A percentile compares a stretch with the other conserved stretches of the same genome.
phyloP scores from a whole-genome alignment of 305 asterid species.

The Fraxinus greggii region DNA sequence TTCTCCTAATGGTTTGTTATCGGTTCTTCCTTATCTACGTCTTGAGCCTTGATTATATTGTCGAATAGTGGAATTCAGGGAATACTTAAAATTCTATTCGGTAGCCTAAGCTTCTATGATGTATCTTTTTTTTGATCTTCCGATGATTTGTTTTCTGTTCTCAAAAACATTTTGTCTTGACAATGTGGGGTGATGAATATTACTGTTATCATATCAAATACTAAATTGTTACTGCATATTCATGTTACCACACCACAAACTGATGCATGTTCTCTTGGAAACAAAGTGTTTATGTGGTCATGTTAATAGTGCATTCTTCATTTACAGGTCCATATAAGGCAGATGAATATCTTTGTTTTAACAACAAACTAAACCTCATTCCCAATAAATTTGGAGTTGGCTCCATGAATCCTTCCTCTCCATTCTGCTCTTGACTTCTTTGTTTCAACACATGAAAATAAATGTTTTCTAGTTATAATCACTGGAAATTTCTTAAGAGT shows the following conservation, averaged over 20 bases:
- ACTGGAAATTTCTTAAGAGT: not conserved
- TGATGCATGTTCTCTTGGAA: slow-evolving; percentile 7
- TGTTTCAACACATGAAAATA: not conserved
- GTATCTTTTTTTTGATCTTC: not conserved
- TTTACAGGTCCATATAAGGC: slow-evolving; percentile 2
- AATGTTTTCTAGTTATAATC: not conserved
- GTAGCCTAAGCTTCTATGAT: not conserved
- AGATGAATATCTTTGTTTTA: not conserved
- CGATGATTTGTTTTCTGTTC: not conserved
- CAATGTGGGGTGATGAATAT: slow-evolving; percentile 9
- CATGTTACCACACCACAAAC: not conserved
- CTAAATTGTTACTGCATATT: not conserved
- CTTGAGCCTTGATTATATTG: slow-evolving; percentile 6
- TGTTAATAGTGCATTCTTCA: slow-evolving; percentile 9
- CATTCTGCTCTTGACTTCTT: not conserved
- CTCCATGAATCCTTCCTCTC: not conserved
- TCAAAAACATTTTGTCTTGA: slow-evolving; percentile 6
- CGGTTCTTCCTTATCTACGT: slow-evolving; percentile 20
- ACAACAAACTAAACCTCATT: not conserved
- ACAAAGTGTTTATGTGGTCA: slow-evolving; percentile 13
- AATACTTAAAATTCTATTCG: slow-evolving; percentile 15
- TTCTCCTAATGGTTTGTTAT: slow-evolving; percentile 82
- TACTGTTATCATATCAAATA: slow-evolving; percentile 10
- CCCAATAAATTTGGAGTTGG: not conserved
- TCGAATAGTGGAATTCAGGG: slow-evolving; percentile 1